These are phyloP conservation scores for Populus hybrid DNA, from an alignment of 441 rosid species.

Conservation along the genomic window DNA sequence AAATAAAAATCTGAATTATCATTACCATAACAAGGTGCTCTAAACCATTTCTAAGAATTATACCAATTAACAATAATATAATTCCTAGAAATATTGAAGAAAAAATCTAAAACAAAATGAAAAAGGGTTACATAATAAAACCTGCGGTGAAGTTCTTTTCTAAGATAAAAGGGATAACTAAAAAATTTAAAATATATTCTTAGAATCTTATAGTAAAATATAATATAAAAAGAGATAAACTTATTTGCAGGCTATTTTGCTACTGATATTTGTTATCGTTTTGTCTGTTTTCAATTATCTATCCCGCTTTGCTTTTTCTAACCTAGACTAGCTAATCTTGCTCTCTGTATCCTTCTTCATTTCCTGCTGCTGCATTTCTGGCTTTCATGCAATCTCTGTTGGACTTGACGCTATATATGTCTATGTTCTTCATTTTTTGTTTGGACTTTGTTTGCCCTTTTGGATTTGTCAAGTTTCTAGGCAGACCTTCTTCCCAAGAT, in stretches of 20 bases:
- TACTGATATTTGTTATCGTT: too few species aligned
- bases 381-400: not conserved
- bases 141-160: not conserved
- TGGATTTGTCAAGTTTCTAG: too few species aligned
- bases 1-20: too few species aligned
- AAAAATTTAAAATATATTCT: too few species aligned
- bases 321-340: not conserved
- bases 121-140: not conserved
- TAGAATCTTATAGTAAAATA: not conserved
- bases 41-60: too few species aligned
- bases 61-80: too few species aligned
- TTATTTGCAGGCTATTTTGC: too few species aligned
- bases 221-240: not conserved
- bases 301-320: too few species aligned
- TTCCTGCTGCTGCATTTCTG: not conserved
- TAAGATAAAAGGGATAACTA: not conserved
- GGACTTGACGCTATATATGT: too few species aligned
- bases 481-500: not conserved
- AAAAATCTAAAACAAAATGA: not conserved
- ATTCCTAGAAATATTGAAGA: too few species aligned
- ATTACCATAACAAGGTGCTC: not conserved
- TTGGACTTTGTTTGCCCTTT: not conserved
- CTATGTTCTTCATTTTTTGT: too few species aligned
- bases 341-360: not conserved
- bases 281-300: too few species aligned